A percentile compares a stretch with the other conserved stretches of the same genome.
Evolutionary conservation across 805 yeast species (phyloP).

Genomic region (Pichia heedii): DNA sequence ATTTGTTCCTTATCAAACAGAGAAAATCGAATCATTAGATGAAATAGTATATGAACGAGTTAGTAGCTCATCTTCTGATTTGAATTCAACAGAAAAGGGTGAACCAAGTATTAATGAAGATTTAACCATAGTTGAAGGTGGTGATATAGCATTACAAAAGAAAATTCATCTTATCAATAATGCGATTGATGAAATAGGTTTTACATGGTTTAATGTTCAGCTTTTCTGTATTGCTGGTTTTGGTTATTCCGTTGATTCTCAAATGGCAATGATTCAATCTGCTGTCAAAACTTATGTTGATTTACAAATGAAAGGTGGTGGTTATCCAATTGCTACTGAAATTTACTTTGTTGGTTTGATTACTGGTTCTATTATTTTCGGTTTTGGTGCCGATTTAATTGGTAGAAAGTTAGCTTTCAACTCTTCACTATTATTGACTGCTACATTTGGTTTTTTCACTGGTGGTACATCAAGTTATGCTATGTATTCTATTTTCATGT

Average conservation of each 20-base stretch:
- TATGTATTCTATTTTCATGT: slow-evolving; percentile 41
- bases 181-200: slow-evolving; percentile 54
- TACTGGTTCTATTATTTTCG: slow-evolving; percentile 48
- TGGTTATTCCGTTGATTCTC: slow-evolving; percentile 51
- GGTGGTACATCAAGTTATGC: slow-evolving; percentile 45
- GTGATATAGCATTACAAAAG: slow-evolving; percentile 29
- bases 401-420: slow-evolving; percentile 48
- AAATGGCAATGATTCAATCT: slow-evolving; percentile 38
- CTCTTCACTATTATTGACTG: slow-evolving; percentile 36
- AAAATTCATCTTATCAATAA: slow-evolving; percentile 40
- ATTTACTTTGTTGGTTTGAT: slow-evolving; percentile 43
- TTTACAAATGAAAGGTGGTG: slow-evolving; percentile 35
- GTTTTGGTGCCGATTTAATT: slow-evolving; percentile 44
- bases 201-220: slow-evolving; percentile 46
- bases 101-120: slow-evolving; percentile 9
- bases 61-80: not conserved
- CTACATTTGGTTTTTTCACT: slow-evolving; percentile 42
- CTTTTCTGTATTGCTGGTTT: slow-evolving; percentile 44
- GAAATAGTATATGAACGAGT: not conserved
- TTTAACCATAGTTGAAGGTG: slow-evolving; percentile 17
- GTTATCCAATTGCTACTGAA: slow-evolving; percentile 37
- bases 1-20: not conserved
- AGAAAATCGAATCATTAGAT: not conserved
- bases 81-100: slow-evolving; percentile 10
- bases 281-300: slow-evolving; percentile 38